Conservation (phyloP, 768 basidiomycete genomes). For the Galerina sulciceps region DNA sequence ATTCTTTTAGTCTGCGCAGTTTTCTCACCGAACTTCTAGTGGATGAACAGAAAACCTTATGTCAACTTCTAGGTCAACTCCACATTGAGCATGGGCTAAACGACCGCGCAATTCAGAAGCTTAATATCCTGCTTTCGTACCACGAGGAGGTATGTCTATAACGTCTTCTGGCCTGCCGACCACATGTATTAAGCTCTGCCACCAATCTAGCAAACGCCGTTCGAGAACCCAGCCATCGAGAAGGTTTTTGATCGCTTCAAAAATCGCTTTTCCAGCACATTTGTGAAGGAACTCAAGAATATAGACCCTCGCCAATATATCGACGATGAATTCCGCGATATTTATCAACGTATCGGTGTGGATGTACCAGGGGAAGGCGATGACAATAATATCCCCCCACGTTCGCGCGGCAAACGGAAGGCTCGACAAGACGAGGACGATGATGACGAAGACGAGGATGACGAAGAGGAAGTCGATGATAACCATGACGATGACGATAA, state of each 20-base stretch:
- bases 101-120: conserved; percentile 43
- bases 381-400: conserved; percentile 12
- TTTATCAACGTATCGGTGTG: conserved; percentile 47
- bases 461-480: conserved; percentile 9
- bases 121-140: conserved; percentile 53
- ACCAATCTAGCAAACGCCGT: conserved; percentile 54
- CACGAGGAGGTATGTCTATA: conserved; percentile 47
- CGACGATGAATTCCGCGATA: conserved; percentile 45
- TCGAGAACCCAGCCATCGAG: conserved; percentile 54
- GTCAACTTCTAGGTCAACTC: conserved; percentile 66
- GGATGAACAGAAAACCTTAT: conserved; percentile 65
- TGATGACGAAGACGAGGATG: conserved; percentile 16
- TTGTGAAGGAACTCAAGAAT: conserved; percentile 43
- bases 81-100: conserved; percentile 47
- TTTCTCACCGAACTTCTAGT: conserved; percentile 35
- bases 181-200: neutral
- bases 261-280: conserved; percentile 45
- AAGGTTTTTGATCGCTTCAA: conserved; percentile 64
- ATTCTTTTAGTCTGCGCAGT: neutral
- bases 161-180: neutral
- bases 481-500: conserved; percentile 10
- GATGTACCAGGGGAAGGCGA: conserved; percentile 34
- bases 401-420: conserved; percentile 16
- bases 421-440: conserved; percentile 13
- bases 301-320: conserved; percentile 37